Conservation (phyloP, 2,329 filamentous ascomycete species). For the Cordyceps fumosorosea region DNA sequence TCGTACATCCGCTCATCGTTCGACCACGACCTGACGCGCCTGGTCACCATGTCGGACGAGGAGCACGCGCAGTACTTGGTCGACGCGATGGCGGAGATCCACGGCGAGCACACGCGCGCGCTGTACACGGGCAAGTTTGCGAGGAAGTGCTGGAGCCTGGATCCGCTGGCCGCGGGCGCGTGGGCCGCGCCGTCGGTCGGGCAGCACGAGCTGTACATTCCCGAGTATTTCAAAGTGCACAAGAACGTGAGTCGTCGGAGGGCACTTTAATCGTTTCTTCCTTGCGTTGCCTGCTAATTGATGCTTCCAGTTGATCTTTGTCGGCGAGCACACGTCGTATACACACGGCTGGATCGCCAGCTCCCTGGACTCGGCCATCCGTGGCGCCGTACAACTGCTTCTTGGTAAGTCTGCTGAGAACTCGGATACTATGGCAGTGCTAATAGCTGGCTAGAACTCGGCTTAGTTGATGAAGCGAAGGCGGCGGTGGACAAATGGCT, state of each 20-base stretch:
- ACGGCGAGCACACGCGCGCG: conserved; percentile 51
- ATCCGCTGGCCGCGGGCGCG: conserved; percentile 53
- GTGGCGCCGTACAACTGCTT: conserved; percentile 54
- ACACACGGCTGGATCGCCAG: conserved; percentile 67
- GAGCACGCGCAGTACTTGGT: conserved; percentile 59
- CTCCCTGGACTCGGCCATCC: conserved; percentile 60
- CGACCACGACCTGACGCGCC: conserved; percentile 22
- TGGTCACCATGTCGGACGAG: conserved; percentile 43
- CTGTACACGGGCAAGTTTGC: conserved; percentile 61
- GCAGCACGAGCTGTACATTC: conserved; percentile 63
- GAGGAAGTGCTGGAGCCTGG: conserved; percentile 58
- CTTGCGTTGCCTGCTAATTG: not conserved
- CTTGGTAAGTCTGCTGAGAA: conserved; percentile 1
- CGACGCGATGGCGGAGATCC: conserved; percentile 61
- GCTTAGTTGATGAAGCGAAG: conserved; percentile 65
- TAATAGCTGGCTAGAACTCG: conserved; percentile 42
- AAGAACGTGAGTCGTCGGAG: conserved; percentile 41
- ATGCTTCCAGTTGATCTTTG: conserved; percentile 44
- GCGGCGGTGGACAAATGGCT: conserved; percentile 58
- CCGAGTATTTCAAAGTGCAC: conserved; percentile 65
- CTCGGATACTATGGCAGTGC: no score
- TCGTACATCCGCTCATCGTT: conserved; percentile 46
- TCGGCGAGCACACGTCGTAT: conserved; percentile 63
- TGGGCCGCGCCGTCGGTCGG: conserved; percentile 57
- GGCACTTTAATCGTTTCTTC: no score